Conservation (phyloP, 345 rosid species). For the Populus davidiana region DNA sequence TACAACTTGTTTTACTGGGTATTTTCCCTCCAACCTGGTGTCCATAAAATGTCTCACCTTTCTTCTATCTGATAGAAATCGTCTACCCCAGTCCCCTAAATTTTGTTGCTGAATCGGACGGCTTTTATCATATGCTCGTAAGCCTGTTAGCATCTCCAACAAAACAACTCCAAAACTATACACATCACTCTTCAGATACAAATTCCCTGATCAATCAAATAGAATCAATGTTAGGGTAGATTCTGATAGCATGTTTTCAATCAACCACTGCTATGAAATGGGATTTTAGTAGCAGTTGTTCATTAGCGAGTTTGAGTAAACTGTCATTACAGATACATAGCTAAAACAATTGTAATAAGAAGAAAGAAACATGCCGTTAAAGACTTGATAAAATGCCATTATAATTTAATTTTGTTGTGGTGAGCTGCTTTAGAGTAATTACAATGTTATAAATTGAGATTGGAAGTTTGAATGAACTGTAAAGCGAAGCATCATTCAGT, state of each 20-base stretch:
- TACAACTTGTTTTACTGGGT: not conserved
- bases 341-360: too few species aligned
- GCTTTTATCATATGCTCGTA: not conserved
- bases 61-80: not conserved
- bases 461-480: too few species aligned
- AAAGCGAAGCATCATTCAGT: too few species aligned
- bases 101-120: not conserved
- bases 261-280: too few species aligned
- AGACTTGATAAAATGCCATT: too few species aligned
- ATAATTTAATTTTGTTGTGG: too few species aligned
- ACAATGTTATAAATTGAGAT: too few species aligned
- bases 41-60: slow-evolving; percentile 9
- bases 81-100: slow-evolving; percentile 7
- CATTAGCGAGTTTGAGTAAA: too few species aligned
- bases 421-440: too few species aligned
- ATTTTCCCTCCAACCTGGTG: slow-evolving; percentile 7
- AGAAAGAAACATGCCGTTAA: too few species aligned
- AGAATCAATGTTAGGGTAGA: not conserved
- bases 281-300: too few species aligned
- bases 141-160: slow-evolving; percentile 20
- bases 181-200: slow-evolving; percentile 11
- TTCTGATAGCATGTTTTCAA: not conserved
- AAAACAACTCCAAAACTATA: slow-evolving; percentile 20
- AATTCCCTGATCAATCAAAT: slow-evolving; percentile 1
- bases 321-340: too few species aligned